Base-by-base conservation (phyloP, 2,329 filamentous ascomycete species). In the Truncatella angustata region DNA sequence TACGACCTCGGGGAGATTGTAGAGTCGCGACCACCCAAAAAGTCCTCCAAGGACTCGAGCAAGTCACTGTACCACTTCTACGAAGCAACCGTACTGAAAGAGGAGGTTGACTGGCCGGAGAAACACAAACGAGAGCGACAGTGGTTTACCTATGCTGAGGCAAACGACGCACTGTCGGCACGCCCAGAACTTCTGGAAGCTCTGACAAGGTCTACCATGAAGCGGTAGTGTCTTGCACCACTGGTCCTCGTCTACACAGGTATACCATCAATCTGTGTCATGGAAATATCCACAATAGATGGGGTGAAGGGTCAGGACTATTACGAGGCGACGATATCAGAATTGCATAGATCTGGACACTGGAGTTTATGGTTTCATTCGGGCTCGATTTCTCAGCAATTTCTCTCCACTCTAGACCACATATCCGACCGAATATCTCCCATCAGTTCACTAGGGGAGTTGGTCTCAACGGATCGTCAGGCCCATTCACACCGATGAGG, bases 21-120 rank as follows among this genome's bases (percentile, higher is more conserved):
- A 50, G 94, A 99, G 73, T 88, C 85, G 68, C 84, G 91, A 53
- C 81, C 90, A 5, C 90, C 90, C 34, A 93, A 93, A 69, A 82
- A 85, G 55, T 74, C 84, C 60, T 82, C 80, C 55, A 84, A 85
- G 68, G 80, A 84, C 58, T 74, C 76, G 43, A 76, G 81, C 51
- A 79, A 79, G 63, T 81, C 86, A 34, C 70, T 85, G 49, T 93
- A 92, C 70, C 85, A 87, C 61, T 94, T 93, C 72, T 94, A 85
- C 72, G 90, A 97, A 72, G 92, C 86, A 57, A 88, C 83, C n/a
- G 94, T 99, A 56, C 83, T 88, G 57, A 86, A 86, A 64, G 90
- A 96, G 73, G 88, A 94, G 70, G 76, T 79, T 14, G 84, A 92
- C 53, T 99, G 94, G 94, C 94, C 94, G 1, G 94, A 99, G 76